Conservation (phyloP, 495 filamentous ascomycete genomes). For the Chaetomium fimeti region DNA sequence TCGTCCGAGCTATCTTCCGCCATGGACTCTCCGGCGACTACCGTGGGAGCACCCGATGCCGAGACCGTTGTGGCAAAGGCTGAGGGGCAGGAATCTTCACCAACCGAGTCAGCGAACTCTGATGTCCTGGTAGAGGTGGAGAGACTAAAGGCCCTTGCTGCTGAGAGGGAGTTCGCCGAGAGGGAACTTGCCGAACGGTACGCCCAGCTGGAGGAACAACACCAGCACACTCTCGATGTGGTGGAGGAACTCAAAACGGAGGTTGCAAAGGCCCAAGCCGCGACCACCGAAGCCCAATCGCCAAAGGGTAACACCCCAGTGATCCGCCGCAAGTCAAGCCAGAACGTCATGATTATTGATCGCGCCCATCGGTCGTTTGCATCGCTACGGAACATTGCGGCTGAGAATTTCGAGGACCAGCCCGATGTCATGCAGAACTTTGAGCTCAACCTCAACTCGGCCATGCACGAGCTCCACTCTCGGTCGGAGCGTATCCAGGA, state of each 20-base stretch:
- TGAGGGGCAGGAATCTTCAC: constrained; percentile 28
- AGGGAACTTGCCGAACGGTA: constrained; percentile 72
- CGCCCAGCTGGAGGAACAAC: constrained; percentile 72
- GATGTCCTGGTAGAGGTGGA: constrained; percentile 63
- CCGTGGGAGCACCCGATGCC: constrained; percentile 56
- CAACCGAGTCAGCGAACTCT: constrained; percentile 33
- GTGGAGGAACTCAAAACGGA: constrained; percentile 88
- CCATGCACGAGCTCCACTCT: constrained; percentile 86
- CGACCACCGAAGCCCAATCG: constrained; percentile 55
- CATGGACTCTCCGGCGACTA: constrained; percentile 74
- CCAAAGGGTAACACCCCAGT: constrained; percentile 64
- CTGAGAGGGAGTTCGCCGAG: constrained; percentile 75
- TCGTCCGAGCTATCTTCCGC: constrained; percentile 94
- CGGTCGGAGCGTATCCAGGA: constrained; percentile 87
- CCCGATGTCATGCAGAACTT: constrained; percentile 89
- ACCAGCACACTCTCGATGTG: constrained; percentile 75
- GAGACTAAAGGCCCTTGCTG: constrained; percentile 62
- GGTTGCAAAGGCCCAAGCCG: constrained; percentile 69
- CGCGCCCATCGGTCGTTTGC: constrained; percentile 90
- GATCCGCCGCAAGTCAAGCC: constrained; percentile 90
- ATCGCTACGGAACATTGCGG: constrained; percentile 80
- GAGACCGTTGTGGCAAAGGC: constrained; percentile 47
- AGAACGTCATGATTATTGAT: constrained; percentile 85
- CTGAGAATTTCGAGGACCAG: constrained; percentile 76
- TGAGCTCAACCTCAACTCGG: constrained; percentile 83